phyloP scores from a whole-genome alignment of 371 early-diverging fungal species.

The Mortierella sp. region DNA sequence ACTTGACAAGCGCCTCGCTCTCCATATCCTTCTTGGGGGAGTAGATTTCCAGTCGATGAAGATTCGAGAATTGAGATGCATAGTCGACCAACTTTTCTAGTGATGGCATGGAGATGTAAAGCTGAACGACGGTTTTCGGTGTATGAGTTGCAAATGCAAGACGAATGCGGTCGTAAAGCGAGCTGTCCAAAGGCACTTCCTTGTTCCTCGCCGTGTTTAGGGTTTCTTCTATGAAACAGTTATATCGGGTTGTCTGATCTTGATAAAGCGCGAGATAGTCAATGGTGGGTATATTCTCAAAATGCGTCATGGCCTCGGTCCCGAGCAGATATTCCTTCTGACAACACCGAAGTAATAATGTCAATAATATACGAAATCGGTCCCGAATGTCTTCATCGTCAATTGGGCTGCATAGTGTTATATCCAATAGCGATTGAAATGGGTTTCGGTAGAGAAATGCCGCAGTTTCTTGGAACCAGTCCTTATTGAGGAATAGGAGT shows the following conservation, averaged over 20 bases:
- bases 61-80: constrained; percentile 8
- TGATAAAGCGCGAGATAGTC: constrained; percentile 18
- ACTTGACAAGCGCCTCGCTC: neutral
- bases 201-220: neutral
- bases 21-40: neutral
- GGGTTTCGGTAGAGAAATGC: constrained; percentile 22
- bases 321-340: constrained; percentile 10
- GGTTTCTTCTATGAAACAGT: too few species aligned
- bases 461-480: constrained; percentile 13
- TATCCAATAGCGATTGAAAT: constrained; percentile 10
- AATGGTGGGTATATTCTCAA: neutral
- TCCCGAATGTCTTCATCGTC: neutral
- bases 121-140: constrained; percentile 3
- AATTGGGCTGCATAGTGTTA: neutral
- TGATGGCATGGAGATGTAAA: constrained; percentile 2
- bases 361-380: neutral
- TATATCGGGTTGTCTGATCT: neutral
- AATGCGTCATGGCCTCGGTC: neutral
- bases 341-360: constrained; percentile 12
- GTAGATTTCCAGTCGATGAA: constrained; percentile 16
- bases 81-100: neutral
- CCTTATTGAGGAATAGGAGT: too few species aligned
- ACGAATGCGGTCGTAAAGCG: neutral
- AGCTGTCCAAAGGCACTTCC: neutral
- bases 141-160: constrained; percentile 3